Base-by-base conservation (phyloP, 2,329 filamentous ascomycete species). In the Exserohilum rostratum region DNA sequence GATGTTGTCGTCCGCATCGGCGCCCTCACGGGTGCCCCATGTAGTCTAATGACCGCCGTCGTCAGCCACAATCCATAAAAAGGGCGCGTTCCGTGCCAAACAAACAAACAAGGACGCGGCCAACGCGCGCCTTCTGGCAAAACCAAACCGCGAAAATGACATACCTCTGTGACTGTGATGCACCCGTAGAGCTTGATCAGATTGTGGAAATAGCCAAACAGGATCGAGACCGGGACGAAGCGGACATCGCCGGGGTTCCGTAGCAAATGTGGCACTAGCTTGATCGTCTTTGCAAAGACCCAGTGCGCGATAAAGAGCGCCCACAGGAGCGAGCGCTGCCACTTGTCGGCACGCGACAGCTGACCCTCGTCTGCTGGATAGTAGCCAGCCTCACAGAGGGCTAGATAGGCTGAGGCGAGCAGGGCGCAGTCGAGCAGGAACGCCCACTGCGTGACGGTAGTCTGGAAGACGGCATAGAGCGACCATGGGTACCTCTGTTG, bases 201-300 rank as follows among this genome's bases (percentile, higher is more conserved):
- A 57, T 93, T 91, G 74, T 98, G 93, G 67, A 96, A 90, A 77
- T 95, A 97, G 46, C 93, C 93, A 77, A 97, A 98, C 12, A 91
- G 59, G 66, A 97, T 86, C 34, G 92, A 96, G n/a, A 93, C 81
- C 0, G 91, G 91, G 46, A 96, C 81, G 70, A 90, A 90, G 37
- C 90, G 71, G 60, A 96, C 78, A 73, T 97, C 93, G 64, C 84
- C 84, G 4, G 93, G 92, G 75, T 96, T 90, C 61, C 90, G 88
- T 67, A 89, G 83, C 77, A 96, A 95, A 67, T 97, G 87, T 9
- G 90, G 92, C 66, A 95, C 79, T 50, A 97, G 82, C 82, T 97
- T 97, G 78, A 97, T 87, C 52, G 91, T 89, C 79, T 97, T 97
- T 75, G 90, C 93, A 73, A 92, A 90, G 63, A 91, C 87, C 58